A percentile compares a stretch with the other conserved stretches of the same genome.
phyloP scores from a whole-genome alignment of 2,329 filamentous ascomycete genomes.

The Xylariaceae sp. region DNA sequence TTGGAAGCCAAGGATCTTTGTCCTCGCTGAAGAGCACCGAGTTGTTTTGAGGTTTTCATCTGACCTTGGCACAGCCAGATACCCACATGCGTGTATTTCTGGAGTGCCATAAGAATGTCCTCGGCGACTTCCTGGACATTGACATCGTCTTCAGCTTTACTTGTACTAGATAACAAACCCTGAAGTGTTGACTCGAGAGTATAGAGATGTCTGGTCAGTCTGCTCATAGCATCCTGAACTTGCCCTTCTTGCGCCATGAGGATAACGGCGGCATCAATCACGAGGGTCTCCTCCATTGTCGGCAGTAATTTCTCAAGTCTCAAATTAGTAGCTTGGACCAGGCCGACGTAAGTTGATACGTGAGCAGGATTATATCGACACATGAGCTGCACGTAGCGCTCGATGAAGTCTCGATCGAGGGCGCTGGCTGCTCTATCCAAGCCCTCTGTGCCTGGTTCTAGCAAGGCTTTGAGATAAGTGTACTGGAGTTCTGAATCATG shows the following conservation, averaged over 20 bases:
- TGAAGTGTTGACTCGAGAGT: slow-evolving; percentile 76
- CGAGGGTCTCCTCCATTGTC: slow-evolving; percentile 82
- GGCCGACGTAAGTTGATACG: slow-evolving; percentile 79
- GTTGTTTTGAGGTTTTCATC: slow-evolving; percentile 55
- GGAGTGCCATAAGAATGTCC: slow-evolving; percentile 70
- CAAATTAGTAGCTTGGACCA: slow-evolving; percentile 72
- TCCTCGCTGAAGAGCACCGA: slow-evolving; percentile 47
- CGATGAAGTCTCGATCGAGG: slow-evolving; percentile 61
- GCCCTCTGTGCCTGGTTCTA: slow-evolving; percentile 56
- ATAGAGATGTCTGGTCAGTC: slow-evolving; percentile 74
- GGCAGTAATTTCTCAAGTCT: slow-evolving; percentile 77
- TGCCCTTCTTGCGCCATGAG: slow-evolving; percentile 87
- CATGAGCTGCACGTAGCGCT: slow-evolving; percentile 86
- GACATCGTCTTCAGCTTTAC: slow-evolving; percentile 51
- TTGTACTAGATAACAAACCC: slow-evolving; percentile 63
- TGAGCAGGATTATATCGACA: slow-evolving; percentile 78
- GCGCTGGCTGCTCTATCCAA: slow-evolving; percentile 30
- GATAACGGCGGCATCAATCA: slow-evolving; percentile 88
- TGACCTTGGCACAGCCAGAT: slow-evolving; percentile 94
- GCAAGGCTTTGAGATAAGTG: slow-evolving; percentile 68
- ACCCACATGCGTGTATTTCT: slow-evolving; percentile 88
- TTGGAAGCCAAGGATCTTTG: slow-evolving; percentile 42
- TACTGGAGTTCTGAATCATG: slow-evolving; percentile 65
- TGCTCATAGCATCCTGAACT: slow-evolving; percentile 75
- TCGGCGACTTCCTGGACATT: slow-evolving; percentile 61